Evolutionary conservation across 768 basidiomycete genomes (phyloP).

Genomic region (Phlebiopsis gigantea): DNA sequence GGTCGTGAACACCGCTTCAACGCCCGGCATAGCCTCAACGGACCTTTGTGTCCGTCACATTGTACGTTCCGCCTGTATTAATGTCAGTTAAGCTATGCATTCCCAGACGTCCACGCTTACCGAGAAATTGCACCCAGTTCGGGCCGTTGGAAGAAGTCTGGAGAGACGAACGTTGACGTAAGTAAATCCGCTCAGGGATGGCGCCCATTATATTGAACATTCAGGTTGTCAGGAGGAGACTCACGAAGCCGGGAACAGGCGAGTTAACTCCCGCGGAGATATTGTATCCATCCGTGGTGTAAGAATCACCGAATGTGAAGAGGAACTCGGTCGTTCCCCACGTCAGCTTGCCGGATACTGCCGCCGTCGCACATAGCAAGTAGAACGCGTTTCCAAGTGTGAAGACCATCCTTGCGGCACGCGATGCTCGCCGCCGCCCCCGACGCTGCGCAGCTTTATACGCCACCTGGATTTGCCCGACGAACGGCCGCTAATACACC

Average conservation of each 20-base stretch:
- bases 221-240: slow-evolving; percentile 15
- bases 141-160: slow-evolving; percentile 61
- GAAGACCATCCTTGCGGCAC: slow-evolving; percentile 6
- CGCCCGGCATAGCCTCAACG: background rate
- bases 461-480: background rate
- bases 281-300: slow-evolving; percentile 55
- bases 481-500: slow-evolving; percentile 6
- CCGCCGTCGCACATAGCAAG: slow-evolving; percentile 9
- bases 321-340: slow-evolving; percentile 51
- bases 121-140: slow-evolving; percentile 54
- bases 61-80: slow-evolving; percentile 42
- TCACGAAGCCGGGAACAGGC: slow-evolving; percentile 44
- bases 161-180: background rate
- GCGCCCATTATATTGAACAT: too few species aligned
- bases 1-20: slow-evolving; percentile 20
- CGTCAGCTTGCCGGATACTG: slow-evolving; percentile 27
- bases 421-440: background rate
- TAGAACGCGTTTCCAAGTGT: slow-evolving; percentile 4
- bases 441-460: background rate
- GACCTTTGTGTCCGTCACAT: slow-evolving; percentile 49
- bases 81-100: background rate
- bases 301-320: slow-evolving; percentile 62
- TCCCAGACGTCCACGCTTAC: slow-evolving; percentile 26
- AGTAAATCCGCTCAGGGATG: background rate
- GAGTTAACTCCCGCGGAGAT: slow-evolving; percentile 51